These are phyloP conservation scores for Filobasidium floriforme DNA, from an alignment of 768 basidiomycete species.

Conservation along the genomic window DNA sequence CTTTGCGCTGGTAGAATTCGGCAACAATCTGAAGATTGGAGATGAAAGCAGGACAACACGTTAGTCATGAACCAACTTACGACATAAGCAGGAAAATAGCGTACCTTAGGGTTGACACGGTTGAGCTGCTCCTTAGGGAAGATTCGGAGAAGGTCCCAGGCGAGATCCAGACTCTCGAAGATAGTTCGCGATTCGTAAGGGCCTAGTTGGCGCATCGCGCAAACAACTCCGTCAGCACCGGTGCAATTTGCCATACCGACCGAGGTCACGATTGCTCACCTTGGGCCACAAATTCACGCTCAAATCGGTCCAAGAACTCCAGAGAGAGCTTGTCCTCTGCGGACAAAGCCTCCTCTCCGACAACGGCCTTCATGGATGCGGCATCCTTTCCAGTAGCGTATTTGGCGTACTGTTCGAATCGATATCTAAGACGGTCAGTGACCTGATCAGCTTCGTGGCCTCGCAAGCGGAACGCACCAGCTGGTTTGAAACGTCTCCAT, in stretches of 20 bases:
- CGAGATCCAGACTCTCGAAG: constrained; percentile 94
- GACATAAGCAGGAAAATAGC: constrained; percentile 6
- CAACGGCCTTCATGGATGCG: constrained; percentile 97
- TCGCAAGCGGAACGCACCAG: constrained; percentile 54
- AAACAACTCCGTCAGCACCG: constrained; percentile 14
- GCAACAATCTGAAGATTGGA: constrained; percentile 56
- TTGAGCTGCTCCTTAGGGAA: constrained; percentile 99
- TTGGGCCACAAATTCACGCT: constrained; percentile 94
- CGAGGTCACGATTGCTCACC: constrained; percentile 50
- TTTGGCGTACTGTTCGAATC: constrained; percentile 69
- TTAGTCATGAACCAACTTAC: not conserved
- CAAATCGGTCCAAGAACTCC: constrained; percentile 96
- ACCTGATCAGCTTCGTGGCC: not conserved
- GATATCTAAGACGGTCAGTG: constrained; percentile 24
- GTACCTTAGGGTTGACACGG: constrained; percentile 82
- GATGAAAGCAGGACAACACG: not conserved
- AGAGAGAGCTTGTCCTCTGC: constrained; percentile 91
- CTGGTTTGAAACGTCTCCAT: constrained; percentile 98
- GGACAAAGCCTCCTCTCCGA: constrained; percentile 94
- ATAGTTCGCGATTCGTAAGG: constrained; percentile 91
- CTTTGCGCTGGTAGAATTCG: constrained; percentile 83
- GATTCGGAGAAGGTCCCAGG: constrained; percentile 91
- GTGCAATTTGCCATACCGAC: not conserved
- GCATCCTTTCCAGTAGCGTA: constrained; percentile 97
- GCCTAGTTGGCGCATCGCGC: constrained; percentile 50